Base-by-base conservation (phyloP, 768 basidiomycete species). In the Boletus pseudo-olivaceus region DNA sequence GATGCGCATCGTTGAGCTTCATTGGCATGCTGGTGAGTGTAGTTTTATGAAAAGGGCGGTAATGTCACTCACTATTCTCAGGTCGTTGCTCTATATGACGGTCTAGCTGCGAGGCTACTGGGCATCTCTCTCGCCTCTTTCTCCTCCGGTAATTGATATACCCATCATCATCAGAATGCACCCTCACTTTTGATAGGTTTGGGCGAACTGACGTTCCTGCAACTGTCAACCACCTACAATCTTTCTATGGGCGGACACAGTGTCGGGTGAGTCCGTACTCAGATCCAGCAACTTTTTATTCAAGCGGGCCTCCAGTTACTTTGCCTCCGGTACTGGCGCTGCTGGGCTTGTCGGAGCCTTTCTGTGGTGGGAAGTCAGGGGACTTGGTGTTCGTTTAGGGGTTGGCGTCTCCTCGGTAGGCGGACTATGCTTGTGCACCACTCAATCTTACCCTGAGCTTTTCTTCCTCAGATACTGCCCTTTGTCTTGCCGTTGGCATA, bases 161-260 rank as follows among this genome's bases (percentile, higher is more conserved):
- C 55, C 32, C 30, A 39, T 49, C 11, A 9, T 48, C 20, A 30
- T 37, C 29, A 4, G 41, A n/a, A 43, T 7, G 7, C 17, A 14
- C 32, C 27, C 54, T 69, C 30, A 59, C 30, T 17, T n/a, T 52
- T 27, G 27, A 38, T 55, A 91, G 90, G 96, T 9, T 75, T 99
- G 9, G 97, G 97, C 19, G 97, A 99, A 70, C 70, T 98, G 51
- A 97, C 95, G 1, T 98, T 93, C 68, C 75, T 98, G 2, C 96
- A 98, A 73, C 74, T 95, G n/a, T 94, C 92, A 0, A 92, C 89
- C 3, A 86, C 85, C 1, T 93, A 79, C 54, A 85, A 80, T 41
- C 86, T 85, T 1, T 81, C 84, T n/a, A 67, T 87, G 38, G 85
- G 83, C 7, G 89, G 90, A 1, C 85, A 83, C 29, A 85, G 90